Conservation (phyloP, 139 green algal genomes). For the Chlamydomonas sp. region DNA sequence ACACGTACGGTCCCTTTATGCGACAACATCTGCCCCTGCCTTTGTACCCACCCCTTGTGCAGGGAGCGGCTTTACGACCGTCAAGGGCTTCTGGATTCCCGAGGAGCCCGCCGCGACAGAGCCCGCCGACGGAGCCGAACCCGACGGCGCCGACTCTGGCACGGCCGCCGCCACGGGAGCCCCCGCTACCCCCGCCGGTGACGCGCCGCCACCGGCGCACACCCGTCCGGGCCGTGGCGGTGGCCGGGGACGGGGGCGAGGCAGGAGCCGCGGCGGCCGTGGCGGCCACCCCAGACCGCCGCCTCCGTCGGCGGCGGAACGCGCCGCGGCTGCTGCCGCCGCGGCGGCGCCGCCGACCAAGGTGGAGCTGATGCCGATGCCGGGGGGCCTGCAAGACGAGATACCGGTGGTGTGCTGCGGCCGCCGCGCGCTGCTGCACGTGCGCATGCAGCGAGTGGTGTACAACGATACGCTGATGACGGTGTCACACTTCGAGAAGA, state of each 20-base stretch:
- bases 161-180: no score
- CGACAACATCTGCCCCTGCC: background rate
- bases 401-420: conserved; percentile 75
- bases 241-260: background rate
- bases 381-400: conserved; percentile 62
- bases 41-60: background rate
- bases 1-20: no score
- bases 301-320: background rate
- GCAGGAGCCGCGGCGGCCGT: background rate
- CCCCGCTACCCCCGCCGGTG: no score
- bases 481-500: conserved; percentile 75
- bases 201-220: no score
- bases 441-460: conserved; percentile 76
- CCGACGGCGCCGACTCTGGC: background rate
- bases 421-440: conserved; percentile 50
- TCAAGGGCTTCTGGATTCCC: conserved; percentile 68
- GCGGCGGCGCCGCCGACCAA: background rate
- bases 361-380: conserved; percentile 75
- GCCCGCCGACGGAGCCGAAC: background rate
- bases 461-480: conserved; percentile 64
- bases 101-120: conserved; percentile 4
- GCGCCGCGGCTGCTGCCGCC: background rate
- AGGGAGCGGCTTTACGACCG: conserved; percentile 57
- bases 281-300: background rate
- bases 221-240: background rate